Base-by-base conservation (phyloP, 129 eudicot species). In the Chrysanthemum makinoi region DNA sequence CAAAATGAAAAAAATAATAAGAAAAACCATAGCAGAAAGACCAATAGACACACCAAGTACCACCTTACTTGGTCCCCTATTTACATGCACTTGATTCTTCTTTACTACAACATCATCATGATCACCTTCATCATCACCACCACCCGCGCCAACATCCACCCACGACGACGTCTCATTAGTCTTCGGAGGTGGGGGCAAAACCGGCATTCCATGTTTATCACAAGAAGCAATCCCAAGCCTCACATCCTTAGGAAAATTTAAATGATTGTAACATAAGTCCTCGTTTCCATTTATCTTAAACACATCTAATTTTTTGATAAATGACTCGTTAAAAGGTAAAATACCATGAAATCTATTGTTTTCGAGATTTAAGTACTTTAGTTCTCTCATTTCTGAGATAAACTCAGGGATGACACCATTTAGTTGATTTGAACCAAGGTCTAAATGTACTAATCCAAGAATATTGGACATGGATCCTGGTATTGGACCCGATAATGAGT, bases 11-110 rank as follows among this genome's bases (percentile, higher is more conserved):
- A 94, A 89, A 72, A 94, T 75, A 33, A 93, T 74, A n/a, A 93
- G 86, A 52, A 93, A 89, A 15, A 94, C 88, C 64, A 87, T 80
- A 9, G 96, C 84, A 11, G 98, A 87, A 71, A 93, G 90, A 48
- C 87, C 99, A 86, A 94, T 86, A 30, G 99, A 90, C 63, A 90
- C 86, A 47, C 99, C 99, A 84, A 94, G 97, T 75, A 88, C 83
- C 73, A 94, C 85, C 91, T 87, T 94, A 69, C 83, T 94, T 65
- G 98, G 92, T 43, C 96, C 98, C 76, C 76, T 80, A 53, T 16
- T 4, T 54, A 62, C 83, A 54, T 77, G 74, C 69, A 76, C 72
- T 50, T 67, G 59, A 47, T 58, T 58, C 47, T 69, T 77, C 50
- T 72, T 68, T 69, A 35, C 77, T 46, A 62, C 62, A 22, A 75